Conservation (phyloP, 2,329 filamentous ascomycete genomes). For the Cladophialophora yegresii region DNA sequence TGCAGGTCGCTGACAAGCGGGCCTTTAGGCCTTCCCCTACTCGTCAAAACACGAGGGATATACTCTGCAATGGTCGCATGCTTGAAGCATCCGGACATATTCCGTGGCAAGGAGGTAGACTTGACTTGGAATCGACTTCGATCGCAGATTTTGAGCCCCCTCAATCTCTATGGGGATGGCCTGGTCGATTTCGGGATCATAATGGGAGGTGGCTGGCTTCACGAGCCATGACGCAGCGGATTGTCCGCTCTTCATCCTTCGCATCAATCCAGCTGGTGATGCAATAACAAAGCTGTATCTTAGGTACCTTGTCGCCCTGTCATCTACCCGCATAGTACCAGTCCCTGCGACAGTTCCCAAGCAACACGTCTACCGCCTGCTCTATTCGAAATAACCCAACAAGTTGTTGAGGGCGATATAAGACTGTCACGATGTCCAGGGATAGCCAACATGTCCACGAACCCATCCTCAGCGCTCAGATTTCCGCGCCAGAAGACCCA, state of each 20-base stretch:
- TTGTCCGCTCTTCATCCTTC: neutral
- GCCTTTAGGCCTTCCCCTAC: neutral
- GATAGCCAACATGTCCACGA: neutral
- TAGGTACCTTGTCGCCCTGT: neutral
- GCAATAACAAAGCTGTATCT: neutral
- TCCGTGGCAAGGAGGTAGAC: neutral
- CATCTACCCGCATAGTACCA: slow-evolving; percentile 5
- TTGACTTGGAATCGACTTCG: neutral
- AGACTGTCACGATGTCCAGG: neutral
- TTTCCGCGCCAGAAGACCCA: neutral
- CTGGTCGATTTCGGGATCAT: neutral
- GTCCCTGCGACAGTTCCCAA: neutral
- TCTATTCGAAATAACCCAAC: neutral
- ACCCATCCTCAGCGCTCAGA: neutral
- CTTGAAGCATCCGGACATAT: neutral
- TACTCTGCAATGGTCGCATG: neutral
- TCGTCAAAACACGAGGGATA: neutral
- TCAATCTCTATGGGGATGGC: neutral
- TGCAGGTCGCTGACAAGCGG: slow-evolving; percentile 12
- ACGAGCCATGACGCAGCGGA: neutral
- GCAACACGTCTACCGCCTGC: neutral
- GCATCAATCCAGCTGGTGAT: neutral
- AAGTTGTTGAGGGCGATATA: slow-evolving; percentile 1
- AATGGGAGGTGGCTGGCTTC: neutral
- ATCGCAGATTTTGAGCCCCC: neutral